phyloP scores from a whole-genome alignment of 331 rosid genomes.

The Arachis monticola region DNA sequence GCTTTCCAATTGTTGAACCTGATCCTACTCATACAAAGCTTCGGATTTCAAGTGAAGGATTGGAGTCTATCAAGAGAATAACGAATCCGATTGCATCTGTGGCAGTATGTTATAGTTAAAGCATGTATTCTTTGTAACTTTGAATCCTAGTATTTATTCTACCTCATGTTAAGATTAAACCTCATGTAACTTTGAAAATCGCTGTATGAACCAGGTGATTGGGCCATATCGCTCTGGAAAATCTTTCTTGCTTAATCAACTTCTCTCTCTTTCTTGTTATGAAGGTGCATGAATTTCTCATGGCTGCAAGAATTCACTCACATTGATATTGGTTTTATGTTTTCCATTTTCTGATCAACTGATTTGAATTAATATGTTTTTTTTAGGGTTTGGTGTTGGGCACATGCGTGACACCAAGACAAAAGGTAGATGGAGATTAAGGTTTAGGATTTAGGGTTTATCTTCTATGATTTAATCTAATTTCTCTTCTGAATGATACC shows the following conservation, averaged over 20 bases:
- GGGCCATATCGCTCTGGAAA: slow-evolving; percentile 99
- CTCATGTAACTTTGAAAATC: slow-evolving; percentile 31
- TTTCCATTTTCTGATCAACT: no score
- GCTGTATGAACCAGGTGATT: slow-evolving; percentile 71
- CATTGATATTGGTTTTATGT: slow-evolving; percentile 35
- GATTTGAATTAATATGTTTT: not conserved
- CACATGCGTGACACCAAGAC: slow-evolving; percentile 98
- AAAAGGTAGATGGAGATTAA: slow-evolving; percentile 64
- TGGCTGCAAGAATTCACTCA: slow-evolving; percentile 25
- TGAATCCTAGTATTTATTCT: no score
- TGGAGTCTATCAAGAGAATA: slow-evolving; percentile 83
- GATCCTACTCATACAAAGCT: slow-evolving; percentile 94
- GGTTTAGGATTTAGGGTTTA: slow-evolving; percentile 3
- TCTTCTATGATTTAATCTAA: slow-evolving; percentile 15
- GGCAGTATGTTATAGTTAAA: slow-evolving; percentile 62
- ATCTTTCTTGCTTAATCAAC: no score
- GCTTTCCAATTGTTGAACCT: slow-evolving; percentile 94
- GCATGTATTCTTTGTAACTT: slow-evolving; percentile 8
- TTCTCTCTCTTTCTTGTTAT: slow-evolving; percentile 91
- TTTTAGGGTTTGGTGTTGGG: slow-evolving; percentile 94
- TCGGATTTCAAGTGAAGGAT: slow-evolving; percentile 85
- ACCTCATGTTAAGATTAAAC: slow-evolving; percentile 22
- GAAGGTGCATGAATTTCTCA: slow-evolving; percentile 70
- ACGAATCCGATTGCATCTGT: slow-evolving; percentile 89
- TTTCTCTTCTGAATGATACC: slow-evolving; percentile 30